Evolutionary conservation across 805 yeast genomes (phyloP), one percentile per base, ranked within the genome.

Genomic region (Suhomyces prunicola): DNA sequence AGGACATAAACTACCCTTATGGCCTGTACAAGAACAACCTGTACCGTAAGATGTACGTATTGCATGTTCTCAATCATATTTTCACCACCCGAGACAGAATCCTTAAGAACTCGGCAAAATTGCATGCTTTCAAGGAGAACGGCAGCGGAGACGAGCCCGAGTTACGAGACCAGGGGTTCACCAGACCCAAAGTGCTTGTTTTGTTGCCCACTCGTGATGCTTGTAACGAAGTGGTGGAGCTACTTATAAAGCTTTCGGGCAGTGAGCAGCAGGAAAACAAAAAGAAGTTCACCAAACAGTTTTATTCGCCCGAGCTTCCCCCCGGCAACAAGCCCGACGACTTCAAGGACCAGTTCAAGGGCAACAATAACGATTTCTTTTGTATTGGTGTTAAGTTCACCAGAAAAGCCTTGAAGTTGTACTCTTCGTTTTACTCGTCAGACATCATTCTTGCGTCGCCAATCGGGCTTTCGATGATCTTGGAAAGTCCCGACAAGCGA

Each of bases 381-480:
- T 87, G 94, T 50, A 60, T 94, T 5, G 98, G 99, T n/a, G 63
- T 90, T 36, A 94, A 93, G 69, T 84, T 91, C 68, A 90, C 97
- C 1, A 81, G 97, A 63, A 93, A 91, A 66, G 80, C 96, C 0
- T 65, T 93, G 53, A 92, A 91, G 69, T 73, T 94, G 33, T 94
- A 87, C 69, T 81, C 97, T 12, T 84, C 90, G 23, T 90, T 90
- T 63, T 88, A 89, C 64, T 83, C 85, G 45, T 86, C 96, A 1
- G 99, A 94, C 70, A 76, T 94, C 15, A 85, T 94, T 12, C 67
- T 94, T 26, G 97, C 97, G 44, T 90, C 97, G 6, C 97, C 99
- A 3, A 79, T 94, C 54, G 98, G 98, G 0, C 73, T 94, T 46
- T 64, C 76, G 9, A 78, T 90, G 80, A 82, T 92, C 44, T 72